These are phyloP conservation scores for Aureobasidium sp. DNA, from an alignment of 2,329 filamentous ascomycete genomes.

Conservation along the genomic window DNA sequence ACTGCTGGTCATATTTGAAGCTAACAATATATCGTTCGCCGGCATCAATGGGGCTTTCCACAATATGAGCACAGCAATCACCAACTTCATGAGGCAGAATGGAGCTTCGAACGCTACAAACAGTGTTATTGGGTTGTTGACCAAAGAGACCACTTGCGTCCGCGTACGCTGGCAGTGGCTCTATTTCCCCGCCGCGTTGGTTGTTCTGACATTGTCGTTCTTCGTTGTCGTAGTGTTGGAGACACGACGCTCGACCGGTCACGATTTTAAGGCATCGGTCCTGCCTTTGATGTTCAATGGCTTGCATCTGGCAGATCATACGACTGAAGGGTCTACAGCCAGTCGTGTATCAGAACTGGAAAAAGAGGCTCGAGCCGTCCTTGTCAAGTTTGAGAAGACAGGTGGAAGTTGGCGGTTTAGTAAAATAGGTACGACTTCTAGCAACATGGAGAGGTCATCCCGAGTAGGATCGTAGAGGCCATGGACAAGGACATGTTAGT, in stretches of 20 bases:
- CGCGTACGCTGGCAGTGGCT: neutral
- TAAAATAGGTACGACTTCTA: neutral
- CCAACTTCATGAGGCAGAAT: neutral
- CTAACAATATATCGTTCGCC: neutral
- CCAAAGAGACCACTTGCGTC: neutral
- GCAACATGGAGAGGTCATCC: neutral
- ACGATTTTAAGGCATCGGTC: neutral
- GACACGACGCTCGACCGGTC: neutral
- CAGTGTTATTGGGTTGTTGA: neutral
- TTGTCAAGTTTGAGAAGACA: neutral
- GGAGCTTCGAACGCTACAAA: neutral
- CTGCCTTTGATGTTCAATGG: neutral
- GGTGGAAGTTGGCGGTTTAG: neutral
- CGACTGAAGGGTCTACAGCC: neutral
- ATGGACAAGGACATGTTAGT: too few relatives aligned
- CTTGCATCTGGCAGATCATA: neutral
- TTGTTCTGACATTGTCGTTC: neutral
- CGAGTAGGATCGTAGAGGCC: too few relatives aligned
- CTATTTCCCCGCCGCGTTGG: neutral
- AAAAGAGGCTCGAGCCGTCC: neutral
- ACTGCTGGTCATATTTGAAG: neutral
- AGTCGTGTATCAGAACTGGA: neutral
- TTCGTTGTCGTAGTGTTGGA: neutral
- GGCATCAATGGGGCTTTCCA: neutral
- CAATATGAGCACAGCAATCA: neutral